Evolutionary conservation across 2,329 filamentous ascomycete genomes (phyloP).

Genomic region (Beauveria sp.): DNA sequence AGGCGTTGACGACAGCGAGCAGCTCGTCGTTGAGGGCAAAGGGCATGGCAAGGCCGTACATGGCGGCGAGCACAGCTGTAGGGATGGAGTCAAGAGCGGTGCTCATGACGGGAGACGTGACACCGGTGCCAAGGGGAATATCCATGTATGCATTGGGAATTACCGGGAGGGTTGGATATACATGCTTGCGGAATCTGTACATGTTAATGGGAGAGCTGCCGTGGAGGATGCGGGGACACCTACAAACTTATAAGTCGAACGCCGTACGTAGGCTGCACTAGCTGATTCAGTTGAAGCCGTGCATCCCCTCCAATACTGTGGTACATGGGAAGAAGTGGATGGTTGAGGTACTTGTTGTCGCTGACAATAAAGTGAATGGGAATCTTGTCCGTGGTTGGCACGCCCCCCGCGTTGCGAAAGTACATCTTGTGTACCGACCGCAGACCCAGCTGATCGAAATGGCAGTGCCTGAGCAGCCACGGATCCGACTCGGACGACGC

Average conservation of each 20-base stretch:
- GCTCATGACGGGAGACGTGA: neutral
- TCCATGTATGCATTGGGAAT: constrained; percentile 12
- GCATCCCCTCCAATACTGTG: neutral
- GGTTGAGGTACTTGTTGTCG: constrained; percentile 6
- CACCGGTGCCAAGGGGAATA: neutral
- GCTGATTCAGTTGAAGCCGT: neutral
- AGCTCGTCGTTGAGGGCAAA: constrained; percentile 13
- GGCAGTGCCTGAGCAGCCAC: constrained; percentile 28
- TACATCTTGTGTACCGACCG: constrained; percentile 27
- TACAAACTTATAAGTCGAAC: constrained; percentile 11
- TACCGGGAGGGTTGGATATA: constrained; percentile 12
- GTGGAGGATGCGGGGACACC: neutral
- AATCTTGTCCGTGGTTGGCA: constrained; percentile 25
- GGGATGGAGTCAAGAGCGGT: constrained; percentile 9
- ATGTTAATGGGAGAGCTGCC: neutral
- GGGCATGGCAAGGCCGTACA: constrained; percentile 14
- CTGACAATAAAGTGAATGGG: constrained; percentile 22
- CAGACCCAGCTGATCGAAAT: constrained; percentile 28
- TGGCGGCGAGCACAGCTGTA: constrained; percentile 10
- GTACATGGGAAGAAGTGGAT: neutral
- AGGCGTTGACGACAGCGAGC: constrained; percentile 4
- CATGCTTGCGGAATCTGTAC: constrained; percentile 13
- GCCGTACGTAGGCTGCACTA: constrained; percentile 10
- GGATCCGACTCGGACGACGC: constrained; percentile 27
- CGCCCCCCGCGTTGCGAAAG: constrained; percentile 29